phyloP scores from a whole-genome alignment of 805 yeast species.

The Sungouiella thailandica region DNA sequence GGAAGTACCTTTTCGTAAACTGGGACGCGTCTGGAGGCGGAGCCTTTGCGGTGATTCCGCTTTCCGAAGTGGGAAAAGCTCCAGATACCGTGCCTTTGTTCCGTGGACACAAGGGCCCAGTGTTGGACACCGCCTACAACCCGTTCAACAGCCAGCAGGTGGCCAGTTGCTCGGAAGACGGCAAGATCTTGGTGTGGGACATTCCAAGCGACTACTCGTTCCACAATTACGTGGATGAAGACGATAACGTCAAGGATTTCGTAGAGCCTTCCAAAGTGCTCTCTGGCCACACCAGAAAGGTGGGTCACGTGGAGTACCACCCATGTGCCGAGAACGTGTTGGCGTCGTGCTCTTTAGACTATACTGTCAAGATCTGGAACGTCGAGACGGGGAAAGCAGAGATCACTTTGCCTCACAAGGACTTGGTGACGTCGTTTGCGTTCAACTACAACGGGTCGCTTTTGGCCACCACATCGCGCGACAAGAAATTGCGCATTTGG shows the following conservation, averaged over 20 bases:
- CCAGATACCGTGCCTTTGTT: constrained; percentile 92
- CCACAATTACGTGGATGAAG: constrained; percentile 47
- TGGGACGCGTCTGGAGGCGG: constrained; percentile 98
- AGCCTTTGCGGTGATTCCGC: constrained; percentile 90
- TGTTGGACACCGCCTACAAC: constrained; percentile 91
- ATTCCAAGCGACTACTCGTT: constrained; percentile 80
- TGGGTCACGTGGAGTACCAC: constrained; percentile 86
- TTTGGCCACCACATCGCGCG: constrained; percentile 86
- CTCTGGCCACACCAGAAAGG: constrained; percentile 87
- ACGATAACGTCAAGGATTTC: constrained; percentile 62
- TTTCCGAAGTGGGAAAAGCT: constrained; percentile 80
- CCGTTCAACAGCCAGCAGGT: constrained; percentile 73
- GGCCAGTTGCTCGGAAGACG: constrained; percentile 26
- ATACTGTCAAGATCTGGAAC: constrained; percentile 90
- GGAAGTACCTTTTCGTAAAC: constrained; percentile 78
- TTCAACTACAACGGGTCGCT: constrained; percentile 87
- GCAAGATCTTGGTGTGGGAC: constrained; percentile 75
- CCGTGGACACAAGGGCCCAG: constrained; percentile 94
- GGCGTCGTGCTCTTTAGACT: constrained; percentile 88
- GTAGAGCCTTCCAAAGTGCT: constrained; percentile 61
- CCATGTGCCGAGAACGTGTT: constrained; percentile 84
- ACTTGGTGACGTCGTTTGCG: constrained; percentile 86
- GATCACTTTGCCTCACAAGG: constrained; percentile 77
- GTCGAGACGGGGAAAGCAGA: constrained; percentile 66
- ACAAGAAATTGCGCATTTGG: constrained; percentile 88